A percentile compares a stretch with the other conserved stretches of the same genome.
Conservation (phyloP, 208 protist species). For the Leishmania arabica region DNA sequence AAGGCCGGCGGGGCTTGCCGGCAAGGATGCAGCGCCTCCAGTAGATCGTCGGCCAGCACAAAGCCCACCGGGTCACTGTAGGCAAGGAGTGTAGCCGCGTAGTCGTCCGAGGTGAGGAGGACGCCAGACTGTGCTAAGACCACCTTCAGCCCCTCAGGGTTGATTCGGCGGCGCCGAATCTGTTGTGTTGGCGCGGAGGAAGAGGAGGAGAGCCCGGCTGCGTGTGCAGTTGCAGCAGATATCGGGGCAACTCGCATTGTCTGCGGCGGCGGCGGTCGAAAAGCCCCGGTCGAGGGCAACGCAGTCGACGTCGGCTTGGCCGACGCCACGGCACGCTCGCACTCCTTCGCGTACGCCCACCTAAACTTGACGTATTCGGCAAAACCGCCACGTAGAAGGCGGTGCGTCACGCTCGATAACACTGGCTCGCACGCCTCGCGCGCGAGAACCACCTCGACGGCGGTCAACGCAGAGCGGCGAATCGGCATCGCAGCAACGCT, state of each 20-base stretch:
- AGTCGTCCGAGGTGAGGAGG: constrained; percentile 57
- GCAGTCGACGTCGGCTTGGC: neutral
- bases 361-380: constrained; percentile 59
- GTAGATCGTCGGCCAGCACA: constrained; percentile 49
- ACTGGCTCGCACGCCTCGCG: constrained; percentile 57
- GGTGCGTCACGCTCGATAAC: constrained; percentile 47
- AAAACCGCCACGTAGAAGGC: constrained; percentile 74
- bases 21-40: constrained; percentile 31
- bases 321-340: constrained; percentile 26
- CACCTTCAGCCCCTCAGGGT: constrained; percentile 70
- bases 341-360: constrained; percentile 30
- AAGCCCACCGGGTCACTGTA: constrained; percentile 84
- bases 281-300: neutral
- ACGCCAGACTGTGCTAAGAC: constrained; percentile 63
- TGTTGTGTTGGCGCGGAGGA: neutral
- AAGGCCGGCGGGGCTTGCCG: neutral
- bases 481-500: constrained; percentile 21
- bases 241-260: neutral
- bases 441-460: constrained; percentile 52
- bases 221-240: neutral
- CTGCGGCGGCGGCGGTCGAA: constrained; percentile 3
- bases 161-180: constrained; percentile 39
- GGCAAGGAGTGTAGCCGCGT: constrained; percentile 45
- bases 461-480: constrained; percentile 15
- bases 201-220: neutral